Conservation (phyloP, 768 basidiomycete genomes). For the Phaeotremella skinneri region DNA sequence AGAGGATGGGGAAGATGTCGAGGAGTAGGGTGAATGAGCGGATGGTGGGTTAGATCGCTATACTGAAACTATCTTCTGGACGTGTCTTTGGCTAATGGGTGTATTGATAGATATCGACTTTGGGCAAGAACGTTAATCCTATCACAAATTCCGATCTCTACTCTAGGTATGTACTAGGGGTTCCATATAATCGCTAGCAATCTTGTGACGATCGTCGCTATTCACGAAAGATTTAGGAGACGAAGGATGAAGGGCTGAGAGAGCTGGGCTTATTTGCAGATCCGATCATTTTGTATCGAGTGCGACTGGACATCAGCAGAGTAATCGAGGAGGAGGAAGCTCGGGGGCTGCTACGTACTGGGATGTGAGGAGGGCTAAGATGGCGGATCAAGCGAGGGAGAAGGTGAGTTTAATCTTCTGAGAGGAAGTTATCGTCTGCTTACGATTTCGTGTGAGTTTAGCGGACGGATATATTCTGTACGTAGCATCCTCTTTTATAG, state of each 20-base stretch:
- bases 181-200: too few relatives aligned
- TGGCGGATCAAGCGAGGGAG: conserved; percentile 38
- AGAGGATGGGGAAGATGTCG: conserved; percentile 12
- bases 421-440: background rate
- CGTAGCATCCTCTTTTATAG: background rate
- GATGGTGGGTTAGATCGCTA: conserved; percentile 26
- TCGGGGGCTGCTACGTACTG: conserved; percentile 42
- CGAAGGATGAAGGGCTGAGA: background rate
- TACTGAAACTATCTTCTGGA: background rate
- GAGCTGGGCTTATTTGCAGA: conserved; percentile 6
- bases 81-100: background rate
- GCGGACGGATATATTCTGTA: conserved; percentile 3
- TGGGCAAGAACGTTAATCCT: conserved; percentile 39
- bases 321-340: conserved; percentile 42
- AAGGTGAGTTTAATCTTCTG: conserved; percentile 22
- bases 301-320: conserved; percentile 44
- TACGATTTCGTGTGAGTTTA: conserved; percentile 3
- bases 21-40: conserved; percentile 25
- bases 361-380: conserved; percentile 41
- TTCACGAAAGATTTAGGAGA: background rate
- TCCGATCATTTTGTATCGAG: conserved; percentile 45
- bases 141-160: conserved; percentile 48
- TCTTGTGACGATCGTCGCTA: too few relatives aligned
- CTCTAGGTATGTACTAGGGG: conserved; percentile 26
- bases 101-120: conserved; percentile 26